Base-by-base conservation (phyloP, 768 basidiomycete species). In the Lactarius pseudohatsudake region DNA sequence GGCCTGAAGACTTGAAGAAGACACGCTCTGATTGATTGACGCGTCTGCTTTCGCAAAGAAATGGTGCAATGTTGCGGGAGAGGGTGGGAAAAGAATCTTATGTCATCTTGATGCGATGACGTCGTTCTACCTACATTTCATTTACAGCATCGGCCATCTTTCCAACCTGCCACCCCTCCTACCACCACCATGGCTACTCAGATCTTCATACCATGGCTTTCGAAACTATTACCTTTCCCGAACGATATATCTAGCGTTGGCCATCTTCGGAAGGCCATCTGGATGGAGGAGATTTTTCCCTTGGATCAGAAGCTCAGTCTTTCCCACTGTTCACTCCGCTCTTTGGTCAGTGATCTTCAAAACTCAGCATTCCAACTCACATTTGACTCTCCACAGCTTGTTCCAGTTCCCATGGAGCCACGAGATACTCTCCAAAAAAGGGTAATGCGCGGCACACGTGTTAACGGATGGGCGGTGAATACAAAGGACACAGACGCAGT, bases 41-140 rank as follows among this genome's bases (percentile, higher is more conserved):
- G 32, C 22, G 41, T 34, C 40, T 32, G 53, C 4, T 60, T 64
- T 68, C 18, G 30, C 30, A 30, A 30, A 30, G 30, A 30, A 30
- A 30, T 30, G 32, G 32, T 71, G 62, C 22, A 67, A 56, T 38
- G 66, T 67, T 45, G 66, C 7, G 4, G 34, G 66, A 55, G 53
- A 57, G 3, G 66, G 40, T 36, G 66, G 66, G 6, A 30, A 5
- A 30, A 6, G 30, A 30, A 30, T 30, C 0, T 30, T 30, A 30
- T 30, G 30, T 30, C 4, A 32, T 32, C 32, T 32, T 32, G 32
- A 32, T 32, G 7, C 0, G 32, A 32, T 32, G 32, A 32, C 32
- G 32, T 32, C 32, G 32, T 32, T 32, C 32, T 32, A 32, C n/a
- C n/a, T n/a, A n/a, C n/a, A n/a, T n/a, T n/a, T n/a, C 30, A 32